These are phyloP conservation scores for Nothopassalora personata DNA, from an alignment of 2,329 filamentous ascomycete genomes.

Conservation along the genomic window DNA sequence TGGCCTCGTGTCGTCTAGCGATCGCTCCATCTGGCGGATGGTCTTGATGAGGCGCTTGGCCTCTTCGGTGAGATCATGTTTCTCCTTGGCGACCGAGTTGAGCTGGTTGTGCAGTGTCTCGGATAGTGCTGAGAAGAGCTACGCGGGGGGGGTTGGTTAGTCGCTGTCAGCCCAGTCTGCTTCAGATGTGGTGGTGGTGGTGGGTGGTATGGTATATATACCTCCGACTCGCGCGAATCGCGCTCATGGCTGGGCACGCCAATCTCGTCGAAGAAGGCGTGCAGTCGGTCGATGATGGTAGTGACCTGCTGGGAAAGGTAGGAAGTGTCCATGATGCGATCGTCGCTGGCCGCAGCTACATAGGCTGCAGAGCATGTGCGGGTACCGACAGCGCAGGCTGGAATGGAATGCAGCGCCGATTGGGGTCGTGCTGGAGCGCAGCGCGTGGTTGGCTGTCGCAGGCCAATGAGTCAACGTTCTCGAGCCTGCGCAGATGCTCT, in stretches of 20 bases:
- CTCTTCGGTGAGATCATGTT: conserved; percentile 84
- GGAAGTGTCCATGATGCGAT: conserved; percentile 69
- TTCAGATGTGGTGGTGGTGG: not conserved
- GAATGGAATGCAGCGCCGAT: not conserved
- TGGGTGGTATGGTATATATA: too few relatives aligned
- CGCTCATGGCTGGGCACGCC: conserved; percentile 91
- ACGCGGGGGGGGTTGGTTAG: conserved; percentile 10
- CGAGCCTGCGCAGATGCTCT: not conserved
- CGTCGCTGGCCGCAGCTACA: conserved; percentile 29
- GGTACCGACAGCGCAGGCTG: conserved; percentile 4
- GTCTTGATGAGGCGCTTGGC: conserved; percentile 76
- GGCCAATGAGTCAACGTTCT: not conserved
- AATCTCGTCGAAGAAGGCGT: conserved; percentile 95
- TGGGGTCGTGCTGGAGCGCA: not conserved
- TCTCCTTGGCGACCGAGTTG: conserved; percentile 77
- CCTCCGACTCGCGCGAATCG: conserved; percentile 83
- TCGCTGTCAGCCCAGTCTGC: not conserved
- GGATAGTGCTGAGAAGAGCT: conserved; percentile 89
- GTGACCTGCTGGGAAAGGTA: conserved; percentile 94
- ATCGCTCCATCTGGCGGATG: conserved; percentile 90
- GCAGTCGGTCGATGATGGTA: conserved; percentile 85
- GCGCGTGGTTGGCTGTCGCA: not conserved
- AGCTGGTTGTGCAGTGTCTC: conserved; percentile 89
- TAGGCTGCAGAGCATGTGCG: conserved; percentile 3
- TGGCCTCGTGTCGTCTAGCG: conserved; percentile 69